Conservation (phyloP, 805 yeast species). For the Candida tammaniensis region DNA sequence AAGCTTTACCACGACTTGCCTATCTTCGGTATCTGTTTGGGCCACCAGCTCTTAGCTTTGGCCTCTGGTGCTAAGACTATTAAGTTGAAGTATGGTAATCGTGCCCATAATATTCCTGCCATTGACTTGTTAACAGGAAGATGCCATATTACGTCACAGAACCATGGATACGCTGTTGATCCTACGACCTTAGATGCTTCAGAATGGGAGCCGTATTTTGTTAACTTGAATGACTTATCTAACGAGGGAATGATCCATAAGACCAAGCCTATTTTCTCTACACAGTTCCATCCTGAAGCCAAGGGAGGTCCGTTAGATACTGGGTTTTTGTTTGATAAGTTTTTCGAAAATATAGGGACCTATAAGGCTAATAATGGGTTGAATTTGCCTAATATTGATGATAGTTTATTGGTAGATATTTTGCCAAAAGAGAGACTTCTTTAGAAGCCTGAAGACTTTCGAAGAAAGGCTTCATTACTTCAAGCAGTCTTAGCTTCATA, state of each 20-base stretch:
- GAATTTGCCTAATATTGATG: constrained; percentile 43
- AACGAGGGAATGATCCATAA: constrained; percentile 97
- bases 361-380: constrained; percentile 43
- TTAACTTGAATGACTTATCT: constrained; percentile 91
- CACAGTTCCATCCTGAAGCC: constrained; percentile 99
- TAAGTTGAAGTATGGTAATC: constrained; percentile 95
- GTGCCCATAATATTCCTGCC: constrained; percentile 98
- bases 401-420: constrained; percentile 55
- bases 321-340: constrained; percentile 85
- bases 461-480: too few species aligned
- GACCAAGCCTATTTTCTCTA: constrained; percentile 85
- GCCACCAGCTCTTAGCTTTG: constrained; percentile 93
- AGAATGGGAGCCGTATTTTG: constrained; percentile 80
- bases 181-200: constrained; percentile 66
- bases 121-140: constrained; percentile 85
- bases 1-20: constrained; percentile 65
- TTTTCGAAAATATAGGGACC: constrained; percentile 63
- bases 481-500: too few species aligned
- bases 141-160: constrained; percentile 97
- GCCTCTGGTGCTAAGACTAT: constrained; percentile 93
- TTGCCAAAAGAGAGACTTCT: constrained; percentile 64
- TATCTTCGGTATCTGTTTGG: constrained; percentile 95
- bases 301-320: constrained; percentile 98
- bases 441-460: constrained; percentile 19
- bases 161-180: constrained; percentile 98